A percentile compares a stretch with the other conserved stretches of the same genome.
These are phyloP conservation scores for Akanthomyces muscarius DNA, from an alignment of 2,329 filamentous ascomycete genomes.

Conservation along the genomic window DNA sequence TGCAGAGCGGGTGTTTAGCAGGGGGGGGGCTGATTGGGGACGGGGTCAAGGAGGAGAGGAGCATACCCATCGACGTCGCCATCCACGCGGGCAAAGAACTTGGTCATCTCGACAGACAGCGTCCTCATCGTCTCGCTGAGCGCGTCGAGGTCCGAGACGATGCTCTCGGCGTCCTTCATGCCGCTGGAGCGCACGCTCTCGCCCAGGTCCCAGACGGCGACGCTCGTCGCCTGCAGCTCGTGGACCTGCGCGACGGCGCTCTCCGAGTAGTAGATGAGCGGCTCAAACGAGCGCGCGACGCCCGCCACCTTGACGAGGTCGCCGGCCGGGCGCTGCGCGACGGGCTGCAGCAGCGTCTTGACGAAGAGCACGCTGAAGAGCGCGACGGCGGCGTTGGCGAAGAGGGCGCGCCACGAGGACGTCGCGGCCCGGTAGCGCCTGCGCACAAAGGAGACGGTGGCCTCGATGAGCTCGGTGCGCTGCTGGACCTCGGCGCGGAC, in stretches of 20 bases:
- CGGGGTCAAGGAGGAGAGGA: neutral
- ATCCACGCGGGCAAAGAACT: constrained; percentile 90
- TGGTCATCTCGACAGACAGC: constrained; percentile 78
- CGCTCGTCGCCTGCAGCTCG: constrained; percentile 83
- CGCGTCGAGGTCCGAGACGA: constrained; percentile 80
- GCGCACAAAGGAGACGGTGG: constrained; percentile 61
- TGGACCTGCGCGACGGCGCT: constrained; percentile 81
- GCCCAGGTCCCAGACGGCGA: constrained; percentile 91
- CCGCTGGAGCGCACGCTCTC: constrained; percentile 87
- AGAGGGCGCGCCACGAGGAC: constrained; percentile 63
- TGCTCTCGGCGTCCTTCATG: constrained; percentile 83
- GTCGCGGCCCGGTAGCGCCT: constrained; percentile 58
- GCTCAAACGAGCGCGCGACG: constrained; percentile 87
- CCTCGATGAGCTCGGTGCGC: constrained; percentile 77
- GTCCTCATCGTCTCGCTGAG: constrained; percentile 82
- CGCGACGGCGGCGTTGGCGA: constrained; percentile 57
- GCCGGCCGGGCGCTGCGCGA: constrained; percentile 39
- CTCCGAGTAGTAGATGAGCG: constrained; percentile 91
- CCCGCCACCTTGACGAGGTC: constrained; percentile 89
- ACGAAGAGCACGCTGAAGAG: constrained; percentile 63
- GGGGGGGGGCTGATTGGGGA: neutral
- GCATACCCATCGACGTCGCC: constrained; percentile 79
- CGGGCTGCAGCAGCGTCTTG: constrained; percentile 66
- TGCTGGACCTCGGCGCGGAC: constrained; percentile 86
- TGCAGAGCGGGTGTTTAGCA: constrained; percentile 29